Evolutionary conservation across 768 basidiomycete species (phyloP).

Genomic region (Mycena rebaudengoi): DNA sequence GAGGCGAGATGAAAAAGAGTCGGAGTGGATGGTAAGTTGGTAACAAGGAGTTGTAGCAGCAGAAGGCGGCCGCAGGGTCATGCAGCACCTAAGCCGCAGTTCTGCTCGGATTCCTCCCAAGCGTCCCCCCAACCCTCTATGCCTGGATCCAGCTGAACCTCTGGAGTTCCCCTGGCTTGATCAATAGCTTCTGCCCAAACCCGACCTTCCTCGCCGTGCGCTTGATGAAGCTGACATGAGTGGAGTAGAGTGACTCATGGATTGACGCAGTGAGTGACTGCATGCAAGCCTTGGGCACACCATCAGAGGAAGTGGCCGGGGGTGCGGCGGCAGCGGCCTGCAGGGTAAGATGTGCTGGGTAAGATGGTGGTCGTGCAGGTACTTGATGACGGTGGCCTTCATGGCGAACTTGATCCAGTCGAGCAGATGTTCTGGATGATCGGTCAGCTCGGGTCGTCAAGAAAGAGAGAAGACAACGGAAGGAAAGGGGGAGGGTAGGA

Average conservation of each 20-base stretch:
- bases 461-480: neutral
- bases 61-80: no score
- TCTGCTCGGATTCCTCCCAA: conserved; percentile 82
- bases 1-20: no score
- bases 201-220: conserved; percentile 89
- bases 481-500: no score
- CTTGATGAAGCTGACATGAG: conserved; percentile 92
- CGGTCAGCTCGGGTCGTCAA: conserved; percentile 62
- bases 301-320: conserved; percentile 44
- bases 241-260: conserved; percentile 93
- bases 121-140: conserved; percentile 71
- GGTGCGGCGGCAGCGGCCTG: conserved; percentile 46
- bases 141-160: conserved; percentile 89
- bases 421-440: conserved; percentile 93
- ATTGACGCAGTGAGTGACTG: conserved; percentile 90
- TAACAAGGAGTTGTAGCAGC: no score
- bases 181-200: conserved; percentile 79
- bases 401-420: conserved; percentile 96
- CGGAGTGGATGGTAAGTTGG: no score
- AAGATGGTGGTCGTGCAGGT: conserved; percentile 72
- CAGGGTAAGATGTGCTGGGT: conserved; percentile 50
- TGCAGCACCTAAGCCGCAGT: no score
- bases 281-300: conserved; percentile 82
- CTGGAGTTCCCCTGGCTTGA: conserved; percentile 86
- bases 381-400: conserved; percentile 92